Base-by-base conservation (phyloP, 192 early-diverging fungal species). In the Coemansia sp. region DNA sequence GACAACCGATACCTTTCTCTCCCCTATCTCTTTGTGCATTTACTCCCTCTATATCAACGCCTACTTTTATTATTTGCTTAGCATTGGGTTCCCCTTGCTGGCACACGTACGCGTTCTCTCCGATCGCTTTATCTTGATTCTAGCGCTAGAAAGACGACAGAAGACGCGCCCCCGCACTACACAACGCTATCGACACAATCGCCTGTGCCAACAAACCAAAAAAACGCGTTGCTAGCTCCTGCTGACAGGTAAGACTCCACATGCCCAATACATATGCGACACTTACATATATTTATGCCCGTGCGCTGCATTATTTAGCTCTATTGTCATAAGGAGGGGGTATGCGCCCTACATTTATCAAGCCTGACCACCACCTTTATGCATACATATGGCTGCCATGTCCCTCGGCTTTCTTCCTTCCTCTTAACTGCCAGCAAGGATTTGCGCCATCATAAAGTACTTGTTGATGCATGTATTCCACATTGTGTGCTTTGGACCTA, bases 231-330 rank as follows among this genome's bases (percentile, higher is more conserved):
- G 57, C 57, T 60, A 60, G 57, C 57, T 34, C 57, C 57, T 33
- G 57, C 57, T 60, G 57, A 60, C 57, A 60, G 57, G 57, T 60
- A 60, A 60, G 57, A 7, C 31, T 60, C 29, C 57, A 60, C 57
- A 60, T 60, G 57, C 29, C 18, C 57, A 36, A 16, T 33, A 60
- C 54, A 33, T 60, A 60, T 60, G 57, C 31, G 29, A 31, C 57
- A 60, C 31, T 60, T 60, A 60, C 57, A 60, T 60, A 60, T 60
- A 60, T 60, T 36, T 60, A 60, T 34, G 57, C 57, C 57, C 57
- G 57, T 60, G 57, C 57, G 31, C 57, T 60, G 57, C 57, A 60
- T 60, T 60, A 60, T 34, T 60, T 60, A 34, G 16, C 13, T 60
- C 57, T 13, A 60, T 60, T 60, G 57, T 60, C 57, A 34, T 34